Evolutionary conservation across 2,329 filamentous ascomycete genomes (phyloP).

Genomic region (Colletotrichum acutatum): DNA sequence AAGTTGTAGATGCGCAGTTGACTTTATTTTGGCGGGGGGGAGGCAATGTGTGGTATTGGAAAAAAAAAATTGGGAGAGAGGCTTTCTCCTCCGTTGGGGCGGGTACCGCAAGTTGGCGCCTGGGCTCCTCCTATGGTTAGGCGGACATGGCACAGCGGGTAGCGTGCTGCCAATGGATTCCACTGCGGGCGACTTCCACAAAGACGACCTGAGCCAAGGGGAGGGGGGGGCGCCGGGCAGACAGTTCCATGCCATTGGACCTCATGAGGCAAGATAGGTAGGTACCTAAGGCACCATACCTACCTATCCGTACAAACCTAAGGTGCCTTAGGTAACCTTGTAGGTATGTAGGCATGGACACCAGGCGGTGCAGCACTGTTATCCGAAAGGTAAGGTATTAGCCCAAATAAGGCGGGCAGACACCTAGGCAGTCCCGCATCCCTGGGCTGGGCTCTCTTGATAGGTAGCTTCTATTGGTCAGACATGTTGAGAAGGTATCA

Average conservation of each 20-base stretch:
- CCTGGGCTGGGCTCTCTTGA: too few relatives aligned
- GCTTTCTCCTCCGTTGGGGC: slow-evolving; percentile 29
- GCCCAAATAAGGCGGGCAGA: too few relatives aligned
- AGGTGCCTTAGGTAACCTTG: too few relatives aligned
- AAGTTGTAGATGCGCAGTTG: slow-evolving; percentile 34
- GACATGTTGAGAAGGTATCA: background rate
- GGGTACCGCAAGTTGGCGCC: slow-evolving; percentile 25
- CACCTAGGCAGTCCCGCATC: too few relatives aligned
- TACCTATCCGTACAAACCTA: background rate
- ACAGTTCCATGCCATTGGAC: background rate
- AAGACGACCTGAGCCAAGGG: background rate
- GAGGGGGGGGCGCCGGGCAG: background rate
- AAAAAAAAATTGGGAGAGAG: slow-evolving; percentile 32
- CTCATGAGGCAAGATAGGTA: background rate
- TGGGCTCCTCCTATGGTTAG: slow-evolving; percentile 26
- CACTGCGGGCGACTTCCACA: background rate
- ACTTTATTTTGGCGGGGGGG: slow-evolving; percentile 36
- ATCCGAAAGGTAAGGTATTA: background rate
- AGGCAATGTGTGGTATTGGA: slow-evolving; percentile 7
- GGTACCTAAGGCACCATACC: background rate
- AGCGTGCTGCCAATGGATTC: slow-evolving; percentile 10
- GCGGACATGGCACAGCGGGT: slow-evolving; percentile 17
- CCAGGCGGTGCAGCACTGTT: background rate
- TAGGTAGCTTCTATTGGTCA: too few relatives aligned
- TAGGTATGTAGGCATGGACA: too few relatives aligned